Base-by-base conservation (phyloP, 2,329 filamentous ascomycete species). In the Pseudogymnoascus sp. region DNA sequence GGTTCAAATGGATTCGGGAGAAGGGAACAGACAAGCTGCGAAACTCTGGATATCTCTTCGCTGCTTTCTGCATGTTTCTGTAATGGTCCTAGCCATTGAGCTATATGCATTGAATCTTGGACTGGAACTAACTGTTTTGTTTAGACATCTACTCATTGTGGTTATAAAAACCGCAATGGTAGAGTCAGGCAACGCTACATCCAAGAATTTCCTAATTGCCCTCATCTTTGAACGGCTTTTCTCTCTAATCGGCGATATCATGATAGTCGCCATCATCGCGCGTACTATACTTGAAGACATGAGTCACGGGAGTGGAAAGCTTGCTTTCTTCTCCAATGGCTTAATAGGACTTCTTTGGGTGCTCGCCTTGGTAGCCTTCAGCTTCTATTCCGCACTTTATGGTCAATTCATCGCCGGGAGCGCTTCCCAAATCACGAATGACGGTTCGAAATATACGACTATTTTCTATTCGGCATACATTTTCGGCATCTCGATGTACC, bases 401-500 rank as follows among this genome's bases (percentile, higher is more conserved):
- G 47, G 47, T 2, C 47, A 56, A 18, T 6, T 16, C 47, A 6
- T 56, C 1, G n/a, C 47, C 25, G 47, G 28, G n/a, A 6, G 2
- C 10, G n/a, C 2, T 18, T 12, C 47, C 25, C 4, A 18, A 5
- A 12, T n/a, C 25, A 31, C 28, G n/a, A 18, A 18, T 33, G 47
- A 56, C 12, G 25, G 47, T 18, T 16, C 10, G 25, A 56, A 56
- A 18, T 56, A 56, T 31, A 56, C n/a, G 10, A 2, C 25, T 23
- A 10, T 56, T 56, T 33, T 56, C n/a, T 67, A 37, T 12, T 42
- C 42, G 5, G 63, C 40, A n/a, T 53, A 60, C 35, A 66, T 60
- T 38, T 67, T 66, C 10, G 63, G 61, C 65, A 65, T 67, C 60
- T 68, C 64, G 53, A 66, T 65, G 61, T 65, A 66, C 12, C 67